Conservation (phyloP, 176 grass and related monocot species). For the Triticum dicoccoides region DNA sequence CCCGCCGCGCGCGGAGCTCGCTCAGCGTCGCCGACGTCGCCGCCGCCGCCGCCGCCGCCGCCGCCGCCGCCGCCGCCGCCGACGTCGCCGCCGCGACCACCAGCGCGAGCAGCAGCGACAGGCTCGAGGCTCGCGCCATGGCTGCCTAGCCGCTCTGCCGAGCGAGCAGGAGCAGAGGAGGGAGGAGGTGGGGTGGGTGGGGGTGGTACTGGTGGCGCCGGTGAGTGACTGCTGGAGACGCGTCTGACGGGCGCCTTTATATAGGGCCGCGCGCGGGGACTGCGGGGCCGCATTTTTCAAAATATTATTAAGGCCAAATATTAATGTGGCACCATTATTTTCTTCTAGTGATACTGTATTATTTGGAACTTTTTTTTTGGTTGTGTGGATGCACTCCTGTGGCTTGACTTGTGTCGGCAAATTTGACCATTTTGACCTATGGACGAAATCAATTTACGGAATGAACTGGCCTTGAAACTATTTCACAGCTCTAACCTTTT, state of each 20-base stretch:
- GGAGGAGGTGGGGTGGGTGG: neutral
- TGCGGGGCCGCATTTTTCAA: neutral
- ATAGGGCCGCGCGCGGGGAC: neutral
- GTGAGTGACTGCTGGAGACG: conserved; percentile 2
- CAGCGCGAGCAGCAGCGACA: conserved; percentile 28
- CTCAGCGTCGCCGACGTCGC: conserved; percentile 15
- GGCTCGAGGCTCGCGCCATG: conserved; percentile 34
- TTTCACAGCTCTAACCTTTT: too few species aligned
- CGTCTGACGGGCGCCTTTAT: conserved; percentile 12
- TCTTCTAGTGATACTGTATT: neutral
- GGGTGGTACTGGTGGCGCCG: neutral
- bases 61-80: neutral
- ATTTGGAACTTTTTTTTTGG: neutral
- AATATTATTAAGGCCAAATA: neutral
- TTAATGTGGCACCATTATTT: neutral
- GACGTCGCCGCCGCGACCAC: neutral
- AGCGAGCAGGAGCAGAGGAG: neutral
- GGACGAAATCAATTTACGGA: too few species aligned
- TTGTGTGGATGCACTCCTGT: neutral
- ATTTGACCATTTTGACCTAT: too few species aligned
- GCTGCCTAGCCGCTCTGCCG: neutral
- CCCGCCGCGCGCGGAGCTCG: conserved; percentile 24
- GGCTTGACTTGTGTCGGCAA: neutral
- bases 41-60: neutral
- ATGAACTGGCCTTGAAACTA: too few species aligned